These are phyloP conservation scores for Chrysosporium queenslandicum DNA, from an alignment of 2,329 filamentous ascomycete genomes.

Conservation along the genomic window DNA sequence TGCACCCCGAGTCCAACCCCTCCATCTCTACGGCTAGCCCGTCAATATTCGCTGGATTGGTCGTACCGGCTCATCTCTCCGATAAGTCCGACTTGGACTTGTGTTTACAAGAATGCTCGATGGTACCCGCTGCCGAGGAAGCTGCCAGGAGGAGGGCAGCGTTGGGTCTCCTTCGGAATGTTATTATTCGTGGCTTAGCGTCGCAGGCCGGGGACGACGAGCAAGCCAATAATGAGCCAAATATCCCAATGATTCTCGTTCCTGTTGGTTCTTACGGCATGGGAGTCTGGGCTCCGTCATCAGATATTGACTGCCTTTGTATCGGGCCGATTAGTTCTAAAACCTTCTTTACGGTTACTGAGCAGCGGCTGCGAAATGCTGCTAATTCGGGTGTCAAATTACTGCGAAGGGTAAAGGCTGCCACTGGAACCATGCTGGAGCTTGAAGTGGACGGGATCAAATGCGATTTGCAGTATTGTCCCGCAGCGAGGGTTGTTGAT, in stretches of 20 bases:
- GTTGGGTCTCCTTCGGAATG: conserved; percentile 13
- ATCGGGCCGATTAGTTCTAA: conserved; percentile 52
- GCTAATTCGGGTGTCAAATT: conserved; percentile 39
- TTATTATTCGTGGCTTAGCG: conserved; percentile 2
- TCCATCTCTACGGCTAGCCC: background rate
- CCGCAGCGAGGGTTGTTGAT: conserved; percentile 47
- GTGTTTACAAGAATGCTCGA: conserved; percentile 2
- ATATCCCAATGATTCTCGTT: conserved; percentile 42
- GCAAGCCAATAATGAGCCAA: conserved; percentile 19
- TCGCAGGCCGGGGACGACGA: background rate
- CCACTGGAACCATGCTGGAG: conserved; percentile 55
- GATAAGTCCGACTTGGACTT: background rate
- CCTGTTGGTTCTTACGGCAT: conserved; percentile 59
- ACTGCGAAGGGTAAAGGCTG: conserved; percentile 49
- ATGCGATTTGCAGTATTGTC: conserved; percentile 58
- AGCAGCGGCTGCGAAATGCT: conserved; percentile 45
- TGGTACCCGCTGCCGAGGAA: conserved; percentile 11
- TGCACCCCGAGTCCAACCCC: background rate
- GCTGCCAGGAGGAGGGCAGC: conserved; percentile 1
- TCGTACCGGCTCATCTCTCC: background rate
- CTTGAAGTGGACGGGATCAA: conserved; percentile 49
- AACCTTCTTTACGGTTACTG: conserved; percentile 52
- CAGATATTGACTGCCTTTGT: conserved; percentile 57
- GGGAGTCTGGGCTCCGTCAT: conserved; percentile 50
- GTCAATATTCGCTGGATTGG: background rate